Conservation (phyloP, 2,329 filamentous ascomycete species). For the Fusarium miscanthi region DNA sequence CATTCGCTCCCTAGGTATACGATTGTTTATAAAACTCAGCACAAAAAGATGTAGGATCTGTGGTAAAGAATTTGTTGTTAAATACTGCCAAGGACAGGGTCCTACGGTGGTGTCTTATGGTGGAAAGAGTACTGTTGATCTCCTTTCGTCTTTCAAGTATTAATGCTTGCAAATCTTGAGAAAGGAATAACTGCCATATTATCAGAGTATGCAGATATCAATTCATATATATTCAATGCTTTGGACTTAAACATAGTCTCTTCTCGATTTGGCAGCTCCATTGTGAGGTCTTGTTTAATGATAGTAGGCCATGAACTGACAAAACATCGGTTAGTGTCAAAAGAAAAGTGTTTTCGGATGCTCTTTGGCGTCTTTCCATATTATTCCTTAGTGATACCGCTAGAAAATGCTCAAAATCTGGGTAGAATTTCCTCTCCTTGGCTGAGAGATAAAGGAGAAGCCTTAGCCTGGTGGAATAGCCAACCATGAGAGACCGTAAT, state of each 20-base stretch:
- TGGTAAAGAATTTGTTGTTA: no score
- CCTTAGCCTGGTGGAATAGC: background rate
- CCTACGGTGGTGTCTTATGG: background rate
- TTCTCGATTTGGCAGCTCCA: background rate
- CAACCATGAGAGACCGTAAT: background rate
- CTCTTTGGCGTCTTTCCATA: rapidly evolving
- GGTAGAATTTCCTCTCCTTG: background rate
- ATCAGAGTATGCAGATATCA: rapidly evolving
- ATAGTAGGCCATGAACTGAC: no score
- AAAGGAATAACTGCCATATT: no score
- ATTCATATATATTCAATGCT: background rate
- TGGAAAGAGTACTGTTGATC: background rate
- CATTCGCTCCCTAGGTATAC: background rate
- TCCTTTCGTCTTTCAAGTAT: background rate
- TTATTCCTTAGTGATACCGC: background rate
- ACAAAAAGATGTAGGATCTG: rapidly evolving
- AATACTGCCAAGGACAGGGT: no score
- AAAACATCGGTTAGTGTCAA: background rate
- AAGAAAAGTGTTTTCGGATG: background rate
- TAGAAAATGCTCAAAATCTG: rapidly evolving
- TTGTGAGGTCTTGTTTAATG: background rate
- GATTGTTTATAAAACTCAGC: rapidly evolving
- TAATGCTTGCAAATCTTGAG: no score
- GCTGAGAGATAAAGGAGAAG: background rate
- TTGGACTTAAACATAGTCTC: no score